Evolutionary conservation across 2,329 filamentous ascomycete genomes (phyloP), one percentile per base, ranked within the genome.

Genomic region (Ophiostoma ips): DNA sequence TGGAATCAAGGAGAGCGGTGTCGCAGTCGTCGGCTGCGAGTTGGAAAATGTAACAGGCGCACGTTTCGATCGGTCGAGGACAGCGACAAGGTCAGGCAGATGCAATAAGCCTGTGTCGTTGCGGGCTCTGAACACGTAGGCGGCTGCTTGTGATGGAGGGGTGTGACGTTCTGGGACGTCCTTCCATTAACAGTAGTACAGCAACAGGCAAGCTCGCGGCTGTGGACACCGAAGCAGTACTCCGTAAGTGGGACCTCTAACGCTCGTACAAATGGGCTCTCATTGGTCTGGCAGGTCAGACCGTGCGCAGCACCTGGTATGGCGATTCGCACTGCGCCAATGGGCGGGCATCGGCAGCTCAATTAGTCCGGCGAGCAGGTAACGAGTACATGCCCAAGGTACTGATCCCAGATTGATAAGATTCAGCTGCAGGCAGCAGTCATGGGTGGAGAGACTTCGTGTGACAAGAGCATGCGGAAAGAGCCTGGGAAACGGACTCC

Each of bases 401-500:
- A 50, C 51, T 52, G 48, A 52, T 52, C 35, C 8, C 37, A 50
- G 51, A 53, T 53, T 53, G 51, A 53, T 53, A 53, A 53, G 51
- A 53, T 53, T 44, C 34, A 21, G n/a, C 38, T 50, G 48, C 51
- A 50, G 51, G 18, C 41, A 46, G 36, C 16, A n/a, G n/a, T n/a
- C 19, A 24, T 21, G 2, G 36, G 31, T 21, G 33, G 45, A 21
- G 37, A 21, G 37, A 40, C 37, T 6, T n/a, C n/a, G 21, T 13
- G 10, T 16, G 37, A 40, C 19, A 19, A 19, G 38, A 19, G 28
- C 38, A 8, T 21, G 21, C 24, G 33, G 8, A n/a, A n/a, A 15
- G n/a, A n/a, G n/a, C n/a, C n/a, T n/a, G n/a, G n/a, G n/a, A n/a
- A n/a, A n/a, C n/a, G n/a, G n/a, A n/a, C n/a, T n/a, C n/a, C n/a